Conservation (phyloP, 2,329 filamentous ascomycete genomes). For the Trichoderma polysporum region DNA sequence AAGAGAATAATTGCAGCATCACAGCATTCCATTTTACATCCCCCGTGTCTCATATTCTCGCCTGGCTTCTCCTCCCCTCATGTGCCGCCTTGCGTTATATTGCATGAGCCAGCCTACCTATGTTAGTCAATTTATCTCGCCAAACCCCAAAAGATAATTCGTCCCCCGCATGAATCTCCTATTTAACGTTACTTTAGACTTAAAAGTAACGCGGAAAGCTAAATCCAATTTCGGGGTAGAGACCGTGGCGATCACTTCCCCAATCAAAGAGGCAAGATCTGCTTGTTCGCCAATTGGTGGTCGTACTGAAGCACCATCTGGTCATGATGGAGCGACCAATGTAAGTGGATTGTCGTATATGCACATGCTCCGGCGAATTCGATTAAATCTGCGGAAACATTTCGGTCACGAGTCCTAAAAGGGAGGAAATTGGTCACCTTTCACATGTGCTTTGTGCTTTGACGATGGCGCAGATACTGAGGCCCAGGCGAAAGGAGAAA, state of each 20-base stretch:
- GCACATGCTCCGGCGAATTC: background rate
- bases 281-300: background rate
- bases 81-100: background rate
- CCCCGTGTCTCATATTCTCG: background rate
- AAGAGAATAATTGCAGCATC: background rate
- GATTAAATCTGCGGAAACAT: background rate
- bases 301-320: background rate
- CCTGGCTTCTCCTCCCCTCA: background rate
- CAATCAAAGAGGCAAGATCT: background rate
- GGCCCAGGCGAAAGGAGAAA: background rate
- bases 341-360: background rate
- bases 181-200: constrained; percentile 8
- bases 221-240: background rate
- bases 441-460: background rate
- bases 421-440: background rate
- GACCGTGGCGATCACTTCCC: background rate
- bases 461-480: background rate
- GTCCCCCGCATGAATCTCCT: constrained; percentile 2
- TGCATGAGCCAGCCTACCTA: background rate
- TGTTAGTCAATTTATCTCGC: background rate
- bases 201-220: background rate
- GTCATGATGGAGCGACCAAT: background rate
- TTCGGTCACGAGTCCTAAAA: background rate
- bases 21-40: background rate
- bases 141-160: background rate